Percentiles rank a stretch among this genome's conserved stretches.
phyloP scores from a whole-genome alignment of 2,329 filamentous ascomycete genomes.

The Cladophialophora chaetospira region DNA sequence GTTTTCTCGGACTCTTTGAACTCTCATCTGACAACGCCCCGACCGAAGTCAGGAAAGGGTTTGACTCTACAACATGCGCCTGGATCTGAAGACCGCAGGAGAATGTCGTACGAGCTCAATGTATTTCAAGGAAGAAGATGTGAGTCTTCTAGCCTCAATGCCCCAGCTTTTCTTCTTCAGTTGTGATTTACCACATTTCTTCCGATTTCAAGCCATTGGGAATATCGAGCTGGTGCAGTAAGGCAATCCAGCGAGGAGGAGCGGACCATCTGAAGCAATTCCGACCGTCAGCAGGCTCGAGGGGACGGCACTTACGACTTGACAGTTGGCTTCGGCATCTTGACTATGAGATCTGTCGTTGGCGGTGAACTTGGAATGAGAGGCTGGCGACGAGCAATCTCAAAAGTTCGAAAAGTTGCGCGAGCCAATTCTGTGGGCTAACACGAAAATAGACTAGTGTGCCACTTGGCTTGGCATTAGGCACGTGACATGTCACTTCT shows the following conservation, averaged over 20 bases:
- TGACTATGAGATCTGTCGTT: conserved; percentile 49
- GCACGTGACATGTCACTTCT: neutral
- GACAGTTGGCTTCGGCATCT: conserved; percentile 53
- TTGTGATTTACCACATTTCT: conserved; percentile 38
- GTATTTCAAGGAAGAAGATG: conserved; percentile 72
- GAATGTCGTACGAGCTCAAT: conserved; percentile 61
- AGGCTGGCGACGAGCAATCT: neutral
- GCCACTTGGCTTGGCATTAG: neutral
- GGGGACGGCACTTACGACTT: conserved; percentile 62
- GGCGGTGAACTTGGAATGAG: conserved; percentile 40
- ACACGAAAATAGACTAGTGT: neutral
- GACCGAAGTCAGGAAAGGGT: conserved; percentile 53
- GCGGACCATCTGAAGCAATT: conserved; percentile 75
- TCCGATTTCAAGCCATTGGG: conserved; percentile 57
- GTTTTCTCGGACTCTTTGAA: conserved; percentile 34
- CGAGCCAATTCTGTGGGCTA: conserved; percentile 10
- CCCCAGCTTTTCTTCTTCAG: conserved; percentile 53
- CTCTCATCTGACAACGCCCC: conserved; percentile 80
- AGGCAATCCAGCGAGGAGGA: conserved; percentile 72
- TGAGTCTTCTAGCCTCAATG: conserved; percentile 73
- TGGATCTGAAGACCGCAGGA: conserved; percentile 14
- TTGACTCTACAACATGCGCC: conserved; percentile 36
- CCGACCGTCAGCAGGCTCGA: conserved; percentile 47
- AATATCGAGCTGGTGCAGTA: conserved; percentile 75
- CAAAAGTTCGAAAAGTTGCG: conserved; percentile 20